phyloP scores from a whole-genome alignment of 2,329 filamentous ascomycete genomes.

The Fusarium concolor region DNA sequence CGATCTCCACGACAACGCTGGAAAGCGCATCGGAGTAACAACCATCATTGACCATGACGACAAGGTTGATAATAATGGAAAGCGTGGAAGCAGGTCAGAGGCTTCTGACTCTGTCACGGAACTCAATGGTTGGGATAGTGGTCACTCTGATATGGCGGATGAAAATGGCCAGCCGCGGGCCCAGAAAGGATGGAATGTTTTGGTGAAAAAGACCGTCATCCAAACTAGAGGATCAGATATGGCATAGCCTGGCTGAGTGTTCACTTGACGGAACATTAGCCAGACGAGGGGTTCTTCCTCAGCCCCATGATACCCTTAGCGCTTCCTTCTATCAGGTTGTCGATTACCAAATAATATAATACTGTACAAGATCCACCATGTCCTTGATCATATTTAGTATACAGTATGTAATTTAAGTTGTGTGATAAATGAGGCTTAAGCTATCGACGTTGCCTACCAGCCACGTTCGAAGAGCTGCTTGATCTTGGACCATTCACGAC shows the following conservation, averaged over 20 bases:
- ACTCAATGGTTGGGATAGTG: conserved; percentile 40
- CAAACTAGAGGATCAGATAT: conserved; percentile 34
- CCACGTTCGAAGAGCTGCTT: no score
- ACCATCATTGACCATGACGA: conserved; percentile 40
- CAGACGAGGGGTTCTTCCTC: background rate
- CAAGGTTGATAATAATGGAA: background rate
- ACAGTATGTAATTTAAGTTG: no score
- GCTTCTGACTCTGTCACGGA: conserved; percentile 16
- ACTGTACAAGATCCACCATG: no score
- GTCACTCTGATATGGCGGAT: conserved; percentile 36
- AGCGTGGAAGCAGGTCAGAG: conserved; percentile 21
- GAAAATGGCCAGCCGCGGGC: conserved; percentile 7
- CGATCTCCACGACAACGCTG: conserved; percentile 21
- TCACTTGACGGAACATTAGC: no score
- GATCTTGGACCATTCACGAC: no score
- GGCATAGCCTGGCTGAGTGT: background rate
- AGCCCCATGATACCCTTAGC: background rate
- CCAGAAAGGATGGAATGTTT: conserved; percentile 40
- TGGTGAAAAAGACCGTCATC: conserved; percentile 43
- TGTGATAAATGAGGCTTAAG: no score
- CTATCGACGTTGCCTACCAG: no score
- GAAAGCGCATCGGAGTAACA: conserved; percentile 35
- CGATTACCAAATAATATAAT: background rate
- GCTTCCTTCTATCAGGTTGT: background rate
- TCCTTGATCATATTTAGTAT: no score